Conservation (phyloP, 1,284 basidiomycete genomes). For the Rhodofomes roseus region DNA sequence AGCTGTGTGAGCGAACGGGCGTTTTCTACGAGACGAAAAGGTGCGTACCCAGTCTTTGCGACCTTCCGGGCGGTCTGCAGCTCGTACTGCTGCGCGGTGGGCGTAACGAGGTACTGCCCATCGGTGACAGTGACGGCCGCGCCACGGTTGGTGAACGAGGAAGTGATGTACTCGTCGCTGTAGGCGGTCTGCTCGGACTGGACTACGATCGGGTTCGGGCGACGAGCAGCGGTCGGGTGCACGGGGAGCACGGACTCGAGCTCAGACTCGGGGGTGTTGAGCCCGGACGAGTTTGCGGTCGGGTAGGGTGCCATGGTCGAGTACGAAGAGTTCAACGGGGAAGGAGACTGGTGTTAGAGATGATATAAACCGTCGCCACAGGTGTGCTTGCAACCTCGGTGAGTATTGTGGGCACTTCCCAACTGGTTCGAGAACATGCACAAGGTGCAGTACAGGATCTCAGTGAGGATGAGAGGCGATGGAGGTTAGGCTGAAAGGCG, state of each 20-base stretch:
- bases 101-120: slow-evolving; percentile 76
- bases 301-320: slow-evolving; percentile 48
- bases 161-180: slow-evolving; percentile 77
- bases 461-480: neutral
- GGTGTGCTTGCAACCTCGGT: slow-evolving; percentile 74
- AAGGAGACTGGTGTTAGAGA: slow-evolving; percentile 38
- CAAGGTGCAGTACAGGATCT: slow-evolving; percentile 21
- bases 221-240: slow-evolving; percentile 84
- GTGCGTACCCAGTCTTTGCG: slow-evolving; percentile 89
- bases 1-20: neutral
- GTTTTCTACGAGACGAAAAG: too few relatives aligned
- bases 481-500: neutral
- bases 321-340: slow-evolving; percentile 11
- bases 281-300: slow-evolving; percentile 52
- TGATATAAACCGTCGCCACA: slow-evolving; percentile 55
- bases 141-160: slow-evolving; percentile 83
- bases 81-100: slow-evolving; percentile 78
- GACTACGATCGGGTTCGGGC: slow-evolving; percentile 76
- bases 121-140: slow-evolving; percentile 68
- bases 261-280: slow-evolving; percentile 63
- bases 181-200: slow-evolving; percentile 83
- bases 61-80: slow-evolving; percentile 91
- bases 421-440: slow-evolving; percentile 91
- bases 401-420: slow-evolving; percentile 73
- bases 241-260: slow-evolving; percentile 64